Conservation (phyloP, 2,329 filamentous ascomycete genomes). For the Pestalotiopsis sp. region DNA sequence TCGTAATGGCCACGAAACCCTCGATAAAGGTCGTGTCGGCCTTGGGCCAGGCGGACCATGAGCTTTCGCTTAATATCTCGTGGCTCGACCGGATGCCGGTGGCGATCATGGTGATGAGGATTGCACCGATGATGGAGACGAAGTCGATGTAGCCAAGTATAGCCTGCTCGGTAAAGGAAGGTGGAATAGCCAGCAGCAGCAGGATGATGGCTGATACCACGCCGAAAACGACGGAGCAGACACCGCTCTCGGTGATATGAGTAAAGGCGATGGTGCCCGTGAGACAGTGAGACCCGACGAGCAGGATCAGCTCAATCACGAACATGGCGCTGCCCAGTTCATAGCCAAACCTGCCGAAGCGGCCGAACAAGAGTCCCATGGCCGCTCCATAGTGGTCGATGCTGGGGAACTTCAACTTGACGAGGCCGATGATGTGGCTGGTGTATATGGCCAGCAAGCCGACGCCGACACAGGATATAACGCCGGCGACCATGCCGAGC, state of each 20-base stretch:
- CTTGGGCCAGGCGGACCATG: constrained; percentile 35
- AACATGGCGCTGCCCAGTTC: constrained; percentile 57
- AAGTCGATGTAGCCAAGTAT: constrained; percentile 63
- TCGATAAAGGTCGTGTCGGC: constrained; percentile 42
- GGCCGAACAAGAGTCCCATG: constrained; percentile 56
- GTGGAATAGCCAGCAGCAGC: constrained; percentile 55
- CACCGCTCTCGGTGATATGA: constrained; percentile 55
- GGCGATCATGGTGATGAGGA: constrained; percentile 61
- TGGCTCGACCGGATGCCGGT: constrained; percentile 45
- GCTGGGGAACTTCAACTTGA: constrained; percentile 33
- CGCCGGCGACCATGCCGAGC: constrained; percentile 56
- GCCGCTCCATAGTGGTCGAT: constrained; percentile 52
- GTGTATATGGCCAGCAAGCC: constrained; percentile 52
- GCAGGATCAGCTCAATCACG: constrained; percentile 60
- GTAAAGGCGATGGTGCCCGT: constrained; percentile 66
- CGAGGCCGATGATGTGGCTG: constrained; percentile 48
- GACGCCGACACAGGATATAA: constrained; percentile 43
- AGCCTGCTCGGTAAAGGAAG: constrained; percentile 60
- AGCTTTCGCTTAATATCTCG: constrained; percentile 18
- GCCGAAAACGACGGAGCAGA: constrained; percentile 61
- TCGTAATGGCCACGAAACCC: constrained; percentile 56
- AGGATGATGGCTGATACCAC: constrained; percentile 57
- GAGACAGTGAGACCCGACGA: constrained; percentile 65
- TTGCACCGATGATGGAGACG: constrained; percentile 58
- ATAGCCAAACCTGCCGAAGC: constrained; percentile 40